Evolutionary conservation across 257 asterid species (phyloP), one percentile per base, ranked within the genome.

Genomic region (Nemophila menziesii): DNA sequence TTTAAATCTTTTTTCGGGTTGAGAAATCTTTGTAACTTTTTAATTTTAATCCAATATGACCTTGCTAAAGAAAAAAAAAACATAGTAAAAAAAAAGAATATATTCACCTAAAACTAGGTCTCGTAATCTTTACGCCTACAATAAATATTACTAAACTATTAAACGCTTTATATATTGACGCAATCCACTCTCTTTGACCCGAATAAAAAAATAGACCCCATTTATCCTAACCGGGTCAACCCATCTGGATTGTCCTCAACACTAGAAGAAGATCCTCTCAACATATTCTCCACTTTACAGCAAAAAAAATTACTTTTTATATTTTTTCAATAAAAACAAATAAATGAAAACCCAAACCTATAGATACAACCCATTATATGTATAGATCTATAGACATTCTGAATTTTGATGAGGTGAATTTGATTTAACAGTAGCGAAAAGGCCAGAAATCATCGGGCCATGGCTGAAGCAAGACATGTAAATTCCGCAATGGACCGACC

Each of bases 401-500:
- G 17, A 37, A 12, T 13, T 12, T 37, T 1, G 9, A 37, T 37
- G 42, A 29, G 36, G 2, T 29, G 36, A 29, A 2, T 29, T 29
- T 7, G 12, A 29, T 7, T 13, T 7, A 29, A 7, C 9, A 29
- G 36, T 13, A 29, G 36, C 36, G 12, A 24, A 24, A 24, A 29
- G 8, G 36, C 1, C 18, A 41, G 22, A n/a, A 61, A 77, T 80
- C 62, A 78, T 66, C 67, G 77, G 72, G 57, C 74, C 62, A 58
- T 69, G 56, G 72, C 56, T 58, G 63, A 54, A 33, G 60, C 33
- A 20, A 49, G 44, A 70, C 80, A 69, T 68, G 78, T 70, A 48
- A 83, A 64, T 51, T 57, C 67, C 42, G 65, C 79, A 21, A 56
- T 60, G 34, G 51, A 66, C 64, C 73, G 70, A 57, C 46, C 79